Conservation (phyloP, 169 alveolate species). For the Cryptosporidium parvum region DNA sequence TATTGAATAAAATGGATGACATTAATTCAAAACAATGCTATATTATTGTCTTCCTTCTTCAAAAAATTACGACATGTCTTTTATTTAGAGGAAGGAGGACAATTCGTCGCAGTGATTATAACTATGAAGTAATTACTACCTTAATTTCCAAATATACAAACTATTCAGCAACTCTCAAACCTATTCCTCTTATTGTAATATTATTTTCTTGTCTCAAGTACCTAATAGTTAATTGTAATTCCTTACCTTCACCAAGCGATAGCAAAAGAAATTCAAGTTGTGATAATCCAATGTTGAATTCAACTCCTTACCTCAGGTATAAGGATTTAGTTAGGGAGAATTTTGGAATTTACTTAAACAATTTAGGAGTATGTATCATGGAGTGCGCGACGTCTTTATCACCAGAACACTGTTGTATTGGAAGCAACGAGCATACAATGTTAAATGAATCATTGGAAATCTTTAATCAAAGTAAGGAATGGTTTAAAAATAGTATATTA, state of each 20-base stretch:
- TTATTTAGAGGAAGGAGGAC: conserved; percentile 62
- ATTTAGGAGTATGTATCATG: conserved; percentile 37
- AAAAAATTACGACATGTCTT: conserved; percentile 14
- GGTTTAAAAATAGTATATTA: background rate
- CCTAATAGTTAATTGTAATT: background rate
- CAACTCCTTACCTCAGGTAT: background rate
- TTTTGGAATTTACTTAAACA: conserved; percentile 29
- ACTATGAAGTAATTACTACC: background rate
- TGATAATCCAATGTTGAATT: background rate
- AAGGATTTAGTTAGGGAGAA: background rate
- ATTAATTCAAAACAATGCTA: background rate
- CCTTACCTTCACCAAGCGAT: background rate
- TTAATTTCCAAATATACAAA: conserved; percentile 36
- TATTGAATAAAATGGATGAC: conserved; percentile 22
- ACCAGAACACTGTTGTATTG: conserved; percentile 31
- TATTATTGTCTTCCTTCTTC: conserved; percentile 14
- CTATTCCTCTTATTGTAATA: conserved; percentile 32
- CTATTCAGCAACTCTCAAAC: conserved; percentile 13
- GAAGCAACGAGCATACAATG: background rate
- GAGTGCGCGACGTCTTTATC: conserved; percentile 58
- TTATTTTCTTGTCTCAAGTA: conserved; percentile 18
- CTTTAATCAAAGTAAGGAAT: conserved; percentile 9
- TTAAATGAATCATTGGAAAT: background rate
- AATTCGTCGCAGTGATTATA: conserved; percentile 35
- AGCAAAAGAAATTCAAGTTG: no score